Base-by-base conservation (phyloP, 1,284 basidiomycete genomes). In the Cryptococcus amylolentus region DNA sequence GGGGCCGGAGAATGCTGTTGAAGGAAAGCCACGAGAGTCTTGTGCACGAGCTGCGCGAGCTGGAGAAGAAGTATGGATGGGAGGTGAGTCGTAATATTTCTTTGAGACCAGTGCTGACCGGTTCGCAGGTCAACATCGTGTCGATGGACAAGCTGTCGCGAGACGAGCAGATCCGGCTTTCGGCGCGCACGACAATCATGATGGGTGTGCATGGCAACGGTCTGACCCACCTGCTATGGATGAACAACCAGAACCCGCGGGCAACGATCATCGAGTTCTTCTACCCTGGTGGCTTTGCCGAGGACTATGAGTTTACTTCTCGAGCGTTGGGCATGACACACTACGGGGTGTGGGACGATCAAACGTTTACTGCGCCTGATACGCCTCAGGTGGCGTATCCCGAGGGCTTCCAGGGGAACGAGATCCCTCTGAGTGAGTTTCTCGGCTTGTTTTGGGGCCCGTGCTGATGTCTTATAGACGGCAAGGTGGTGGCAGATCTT, bases 171-270 rank as follows among this genome's bases (percentile, higher is more conserved):
- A 81, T 94, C 53, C 76, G 79, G 56, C 77, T 94, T 1, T 85
- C 89, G 8, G 88, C 85, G 1, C 81, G 88, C 52, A 91, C 89
- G 2, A 93, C 90, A 52, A 83, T 90, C 65, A 78, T 91, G 71
- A 79, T 90, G 43, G 88, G 88, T 39, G 86, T 91, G 2, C 88
- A 91, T 62, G 88, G 89, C 4, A 70, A 89, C 69, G 88, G 88
- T 8, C 78, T 91, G 3, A 87, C 88, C 8, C 86, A 88, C 64
- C 78, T 90, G 13, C 80, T 90, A 49, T 84, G 88, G 81, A 88
- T 91, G 87, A 83, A 85, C 67, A 63, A 64, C 53, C 71, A 71
- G 44, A 74, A 76, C 55, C 71, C 70, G 4, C 62, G 71, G 16
- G 67, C 75, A 14, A 77, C 76, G 1, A 70, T 78, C 42, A 87